Evolutionary conservation across 805 yeast genomes (phyloP), one percentile per base, ranked within the genome.

Genomic region (Sugiyamaella marilandica): DNA sequence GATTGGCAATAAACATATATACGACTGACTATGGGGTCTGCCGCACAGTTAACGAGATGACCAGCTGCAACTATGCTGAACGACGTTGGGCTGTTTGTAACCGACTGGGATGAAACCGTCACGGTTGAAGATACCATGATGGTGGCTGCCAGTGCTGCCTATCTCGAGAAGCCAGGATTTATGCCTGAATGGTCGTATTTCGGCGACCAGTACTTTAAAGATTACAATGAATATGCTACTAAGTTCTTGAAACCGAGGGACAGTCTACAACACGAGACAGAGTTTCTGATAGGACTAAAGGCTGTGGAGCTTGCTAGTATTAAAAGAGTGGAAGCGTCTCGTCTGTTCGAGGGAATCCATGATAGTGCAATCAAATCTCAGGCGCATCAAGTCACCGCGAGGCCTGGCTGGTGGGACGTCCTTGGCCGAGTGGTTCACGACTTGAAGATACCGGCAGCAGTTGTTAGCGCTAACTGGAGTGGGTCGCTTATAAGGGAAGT

Each of bases 31-130:
- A 24, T 24, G 7, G 3, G 3, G 7, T 5, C 29, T 24, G 29
- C 29, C 29, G 29, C 29, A 24, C 7, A 7, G 29, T 24, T n/a
- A n/a, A 24, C 29, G 7, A 5, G 29, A 24, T 24, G 29, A 24
- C 29, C 29, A 24, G 3, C 7, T 24, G 7, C 29, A 3, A 39
- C 24, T 5, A 39, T 39, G 19, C 43, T 39, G 24, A 19, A 39
- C 4, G 49, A 53, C 11, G 44, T 57, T 19, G 57, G 32, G 59
- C 59, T 36, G 56, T 49, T 82, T 10, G 71, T 82, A 1, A 65
- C 77, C 2, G 89, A 83, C 58, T 83, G 85, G 83, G 89, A 83
- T 62, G 87, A 82, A 41, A 83, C 88, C 0, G 72, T 81, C 26
- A 81, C 88, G 0, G 57, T 60, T 5, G 61, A 65, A 31, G 88